Evolutionary conservation across 2,329 filamentous ascomycete species (phyloP), one percentile per base, ranked within the genome.

Genomic region (Lasiodiplodia gonubiensis): DNA sequence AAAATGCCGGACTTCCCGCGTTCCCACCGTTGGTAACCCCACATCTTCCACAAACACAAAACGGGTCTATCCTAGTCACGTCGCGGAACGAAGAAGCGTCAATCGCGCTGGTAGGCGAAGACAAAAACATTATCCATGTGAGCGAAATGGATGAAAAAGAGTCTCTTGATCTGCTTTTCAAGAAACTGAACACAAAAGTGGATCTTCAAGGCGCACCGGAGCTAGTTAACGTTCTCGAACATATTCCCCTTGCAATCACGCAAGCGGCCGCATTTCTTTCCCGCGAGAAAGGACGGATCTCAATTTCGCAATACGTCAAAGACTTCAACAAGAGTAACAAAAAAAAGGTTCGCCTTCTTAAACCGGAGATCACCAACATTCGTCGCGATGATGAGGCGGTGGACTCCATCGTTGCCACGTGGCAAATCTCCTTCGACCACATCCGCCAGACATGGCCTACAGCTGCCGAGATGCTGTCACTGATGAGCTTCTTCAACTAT

Each of bases 401-500:
- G 37, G 78, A 81, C 63, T 77, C 79, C 1, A 70, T 81, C 1
- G 72, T 79, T 2, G 57, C 67, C 0, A 81, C 79, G 0, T 82
- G 76, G 78, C 75, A 78, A 4, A 70, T 74, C 0, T 74, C 72
- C 0, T 75, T 74, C 52, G 67, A 77, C 66, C 72, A 80, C n/a
- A 80, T 84, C 48, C 76, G 73, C 11, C 67, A 70, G 1, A 67
- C 27, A 25, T 64, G 18, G n/a, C 68, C 68, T 0, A 48, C 74
- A 4, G 83, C 83, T 10, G 75, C 82, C 2, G 71, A 81, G 18
- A 70, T 84, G 11, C 69, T 85, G 0, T 81, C 80, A 0, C 74
- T 85, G 5, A 80, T 85, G 79, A 82, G 81, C 74, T 80, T 82
- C 67, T 85, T 82, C 69, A 76, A 85, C 61, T 73, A 74, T 25